These are phyloP conservation scores for Brassica cretica DNA, from an alignment of 345 rosid genomes.

Conservation along the genomic window DNA sequence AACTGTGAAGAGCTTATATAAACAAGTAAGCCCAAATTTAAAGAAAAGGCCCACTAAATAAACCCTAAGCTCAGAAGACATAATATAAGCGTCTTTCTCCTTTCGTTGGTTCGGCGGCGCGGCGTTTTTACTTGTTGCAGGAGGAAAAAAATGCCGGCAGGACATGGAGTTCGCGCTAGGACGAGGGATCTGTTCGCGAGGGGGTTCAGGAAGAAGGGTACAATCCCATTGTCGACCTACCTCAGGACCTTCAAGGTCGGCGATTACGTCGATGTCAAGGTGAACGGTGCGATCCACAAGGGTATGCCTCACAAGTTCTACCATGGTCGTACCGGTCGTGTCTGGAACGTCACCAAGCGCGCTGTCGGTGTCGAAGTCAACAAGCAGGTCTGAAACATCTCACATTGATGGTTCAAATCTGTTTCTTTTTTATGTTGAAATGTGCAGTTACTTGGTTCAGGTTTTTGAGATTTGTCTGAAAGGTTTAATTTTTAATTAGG, in stretches of 20 bases:
- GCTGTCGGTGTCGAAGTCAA: background rate
- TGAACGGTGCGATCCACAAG: background rate
- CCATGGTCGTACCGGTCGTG: slow-evolving; percentile 4
- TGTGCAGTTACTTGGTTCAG: background rate
- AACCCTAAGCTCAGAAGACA: background rate
- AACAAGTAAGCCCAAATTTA: background rate
- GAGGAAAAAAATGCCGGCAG: background rate
- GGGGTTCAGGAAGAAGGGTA: background rate
- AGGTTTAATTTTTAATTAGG: background rate
- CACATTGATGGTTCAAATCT: background rate
- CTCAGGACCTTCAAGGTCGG: too few relatives aligned
- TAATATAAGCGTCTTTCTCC: background rate
- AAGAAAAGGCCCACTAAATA: background rate
- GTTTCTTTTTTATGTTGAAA: background rate
- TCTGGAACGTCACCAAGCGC: slow-evolving; percentile 1
- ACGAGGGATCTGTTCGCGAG: background rate
- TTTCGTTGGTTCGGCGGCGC: background rate
- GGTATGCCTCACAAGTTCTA: slow-evolving; percentile 6
- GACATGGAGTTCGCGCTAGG: background rate
- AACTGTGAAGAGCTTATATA: background rate
- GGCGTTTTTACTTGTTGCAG: background rate
- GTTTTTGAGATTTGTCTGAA: background rate
- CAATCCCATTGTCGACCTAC: background rate
- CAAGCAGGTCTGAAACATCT: background rate
- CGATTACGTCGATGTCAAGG: too few relatives aligned